Conservation (phyloP, 306 rosid genomes). For the Castanea crenata region DNA sequence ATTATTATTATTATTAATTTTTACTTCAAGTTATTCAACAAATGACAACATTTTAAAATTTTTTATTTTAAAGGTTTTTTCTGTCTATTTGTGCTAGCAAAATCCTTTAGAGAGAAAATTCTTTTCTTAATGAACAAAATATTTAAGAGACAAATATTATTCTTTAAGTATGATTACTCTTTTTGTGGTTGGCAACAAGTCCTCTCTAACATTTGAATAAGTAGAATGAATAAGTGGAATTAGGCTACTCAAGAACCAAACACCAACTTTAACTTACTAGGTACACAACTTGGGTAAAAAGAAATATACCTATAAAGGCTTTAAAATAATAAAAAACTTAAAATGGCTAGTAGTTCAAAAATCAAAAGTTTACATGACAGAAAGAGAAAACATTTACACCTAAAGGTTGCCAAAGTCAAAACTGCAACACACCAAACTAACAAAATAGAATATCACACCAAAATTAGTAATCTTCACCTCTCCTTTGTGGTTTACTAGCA, state of each 20-base stretch:
- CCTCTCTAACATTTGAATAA: neutral
- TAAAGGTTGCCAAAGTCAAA: constrained; percentile 10
- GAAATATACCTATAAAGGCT: neutral
- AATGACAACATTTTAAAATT: no score
- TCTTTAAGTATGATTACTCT: no score
- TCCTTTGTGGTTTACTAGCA: constrained; percentile 92
- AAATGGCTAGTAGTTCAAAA: neutral
- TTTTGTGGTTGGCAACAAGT: neutral
- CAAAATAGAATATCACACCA: constrained; percentile 43
- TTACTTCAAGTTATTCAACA: no score
- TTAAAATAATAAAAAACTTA: neutral
- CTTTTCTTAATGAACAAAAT: no score
- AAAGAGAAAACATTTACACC: neutral
- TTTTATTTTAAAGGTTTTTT: no score
- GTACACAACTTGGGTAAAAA: neutral
- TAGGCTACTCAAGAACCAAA: neutral
- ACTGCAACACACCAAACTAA: neutral
- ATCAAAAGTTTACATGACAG: neutral
- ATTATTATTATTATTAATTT: no score
- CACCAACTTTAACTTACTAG: neutral
- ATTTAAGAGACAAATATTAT: no score
- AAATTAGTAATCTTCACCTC: constrained; percentile 98
- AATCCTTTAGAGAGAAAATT: no score
- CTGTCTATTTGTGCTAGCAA: no score
- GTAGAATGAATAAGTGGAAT: neutral